A percentile compares a stretch with the other conserved stretches of the same genome.
These are phyloP conservation scores for Dendrobium officinale DNA, from an alignment of 106 monocot species.

Conservation along the genomic window DNA sequence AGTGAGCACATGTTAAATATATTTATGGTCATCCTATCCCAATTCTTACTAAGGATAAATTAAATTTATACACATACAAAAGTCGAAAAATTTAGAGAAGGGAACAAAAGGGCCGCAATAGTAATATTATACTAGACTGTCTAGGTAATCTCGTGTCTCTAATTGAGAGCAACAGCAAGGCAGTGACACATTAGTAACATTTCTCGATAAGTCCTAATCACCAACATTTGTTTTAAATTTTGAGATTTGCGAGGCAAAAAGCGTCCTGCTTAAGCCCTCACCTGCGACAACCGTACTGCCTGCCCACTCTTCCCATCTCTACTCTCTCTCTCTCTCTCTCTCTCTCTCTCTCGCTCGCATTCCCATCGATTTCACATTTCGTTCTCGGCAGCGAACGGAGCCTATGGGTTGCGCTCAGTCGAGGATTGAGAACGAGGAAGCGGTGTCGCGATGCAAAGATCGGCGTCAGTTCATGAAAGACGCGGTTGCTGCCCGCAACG, in stretches of 20 bases:
- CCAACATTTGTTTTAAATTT: constrained; percentile 1
- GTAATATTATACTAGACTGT: no score
- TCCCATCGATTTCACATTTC: not conserved
- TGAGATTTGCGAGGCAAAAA: constrained; percentile 13
- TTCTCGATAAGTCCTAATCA: not conserved
- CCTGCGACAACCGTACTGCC: not conserved
- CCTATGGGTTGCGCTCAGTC: constrained; percentile 87
- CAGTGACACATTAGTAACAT: not conserved
- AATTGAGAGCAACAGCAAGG: no score
- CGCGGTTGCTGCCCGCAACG: constrained; percentile 70
- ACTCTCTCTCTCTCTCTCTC: not conserved
- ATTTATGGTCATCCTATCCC: no score
- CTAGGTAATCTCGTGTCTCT: no score
- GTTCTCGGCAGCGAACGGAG: no score
- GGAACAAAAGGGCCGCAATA: no score
- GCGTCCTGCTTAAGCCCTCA: not conserved
- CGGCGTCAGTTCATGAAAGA: constrained; percentile 49
- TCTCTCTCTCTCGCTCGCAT: not conserved
- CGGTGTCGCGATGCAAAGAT: constrained; percentile 68
- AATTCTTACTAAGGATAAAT: no score
- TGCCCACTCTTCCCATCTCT: not conserved
- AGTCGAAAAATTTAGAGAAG: no score
- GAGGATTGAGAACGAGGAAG: constrained; percentile 78
- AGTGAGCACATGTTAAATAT: no score
- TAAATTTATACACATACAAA: no score